Base-by-base conservation (phyloP, 2,329 filamentous ascomycete genomes). In the Xylariaceae sp. region DNA sequence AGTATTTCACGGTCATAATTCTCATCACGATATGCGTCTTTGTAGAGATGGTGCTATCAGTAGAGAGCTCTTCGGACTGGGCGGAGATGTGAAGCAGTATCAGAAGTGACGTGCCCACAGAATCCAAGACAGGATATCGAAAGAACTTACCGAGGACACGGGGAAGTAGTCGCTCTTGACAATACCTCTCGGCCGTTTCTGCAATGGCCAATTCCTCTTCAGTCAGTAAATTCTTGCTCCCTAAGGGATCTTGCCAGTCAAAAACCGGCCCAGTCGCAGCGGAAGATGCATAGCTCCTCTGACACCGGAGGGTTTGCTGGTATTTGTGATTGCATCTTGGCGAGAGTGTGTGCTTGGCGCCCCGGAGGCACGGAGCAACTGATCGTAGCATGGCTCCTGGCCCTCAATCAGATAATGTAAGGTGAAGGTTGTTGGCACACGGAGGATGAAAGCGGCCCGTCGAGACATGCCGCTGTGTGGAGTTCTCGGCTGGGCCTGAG, bases 131-230 rank as follows among this genome's bases (percentile, higher is more conserved):
- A n/a, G n/a, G n/a, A n/a, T n/a, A n/a, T 9, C 4, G 39, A 39
- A 35, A 15, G 31, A 56, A 69, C 81, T 58, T 77, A 96, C 91
- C 86, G 52, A 96, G 77, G 44, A 99, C 87, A 56, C 92, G 79
- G 44, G 94, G 94, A 39, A 88, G 75, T 73, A 99, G 77, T 52
- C 82, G 82, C 67, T 97, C 91, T 69, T 97, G 92, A 67, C 91
- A 97, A 66, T 97, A 99, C 53, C 89, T 81, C 70, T 95, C 88
- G 32, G 92, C 92, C 6, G 90, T 95, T 62, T 96, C 90, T 39
- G 87, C 79, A 58, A 99, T 92, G 12, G 91, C 90, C 57, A 89
- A 67, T 70, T 99, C 94, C 52, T 99, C 94, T 58, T 95, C 89
- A 1, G 90, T 96, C 62, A 90, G 80, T 40, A 96, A 72, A 63